Base-by-base conservation (phyloP, 805 yeast genomes). In the Wickerhamomyces sydowiorum region DNA sequence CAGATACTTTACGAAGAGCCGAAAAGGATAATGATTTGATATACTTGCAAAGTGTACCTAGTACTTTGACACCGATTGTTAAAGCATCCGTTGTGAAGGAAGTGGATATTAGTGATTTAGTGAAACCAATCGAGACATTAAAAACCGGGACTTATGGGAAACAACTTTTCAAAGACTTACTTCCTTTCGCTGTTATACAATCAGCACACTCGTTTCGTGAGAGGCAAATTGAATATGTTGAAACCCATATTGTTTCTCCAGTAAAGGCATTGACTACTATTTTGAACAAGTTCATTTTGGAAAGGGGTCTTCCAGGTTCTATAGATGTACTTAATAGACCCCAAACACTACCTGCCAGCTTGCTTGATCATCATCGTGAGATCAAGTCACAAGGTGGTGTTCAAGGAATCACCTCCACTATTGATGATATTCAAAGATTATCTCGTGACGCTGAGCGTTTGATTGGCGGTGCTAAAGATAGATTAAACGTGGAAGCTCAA, bases 21-120 rank as follows among this genome's bases (percentile, higher is more conserved):
- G 88, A 84, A 48, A 73, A 80, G 49, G 96, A 89, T 49, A 89
- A 89, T 56, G 90, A 88, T 53, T 66, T 88, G 51, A 80, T 90
- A 6, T 86, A 87, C 59, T 62, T 86, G 31, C 81, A 84, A 44
- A 63, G 67, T 2, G 79, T 87, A 1, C 95, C 95, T 7, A 44
- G 54, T 0, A 64, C 68, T 2, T 50, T 79, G 2, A 66, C 75
- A 1, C 52, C 66, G 0, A 65, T 80, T 3, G 54, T 61, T 2
- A 73, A 73, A 2, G 80, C 79, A 0, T 59, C 73, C 5, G 76
- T 84, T 70, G 87, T 82, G 2, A 75, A 75, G 39, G 64, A 77
- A 0, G 48, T 62, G 32, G 64, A 62, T 3, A 61, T 76, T 0
- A 57, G 53, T 3, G 69, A 66, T 5, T 55, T 77, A 1, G 45